These are phyloP conservation scores for Tricholoma sp. DNA, from an alignment of 768 basidiomycete species.

Conservation along the genomic window DNA sequence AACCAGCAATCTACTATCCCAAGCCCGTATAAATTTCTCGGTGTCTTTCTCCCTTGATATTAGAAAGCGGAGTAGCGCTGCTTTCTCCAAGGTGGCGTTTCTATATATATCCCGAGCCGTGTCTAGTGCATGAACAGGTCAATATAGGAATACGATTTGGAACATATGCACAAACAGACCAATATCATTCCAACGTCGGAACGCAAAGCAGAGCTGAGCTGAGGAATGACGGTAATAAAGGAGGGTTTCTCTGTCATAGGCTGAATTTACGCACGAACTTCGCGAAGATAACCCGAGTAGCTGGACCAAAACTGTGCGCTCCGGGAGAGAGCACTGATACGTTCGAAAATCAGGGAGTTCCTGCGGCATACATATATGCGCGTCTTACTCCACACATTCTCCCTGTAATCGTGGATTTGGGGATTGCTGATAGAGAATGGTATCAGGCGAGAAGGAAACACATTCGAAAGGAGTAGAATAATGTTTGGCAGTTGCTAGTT, in stretches of 20 bases:
- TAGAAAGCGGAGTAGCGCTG: constrained; percentile 43
- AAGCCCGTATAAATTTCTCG: constrained; percentile 21
- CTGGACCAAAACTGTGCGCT: constrained; percentile 85
- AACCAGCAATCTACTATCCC: constrained; percentile 25
- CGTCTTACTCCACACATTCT: constrained; percentile 45
- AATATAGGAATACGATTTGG: not conserved
- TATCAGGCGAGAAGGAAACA: constrained; percentile 25
- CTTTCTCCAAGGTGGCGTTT: constrained; percentile 58
- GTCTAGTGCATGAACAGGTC: constrained; percentile 31
- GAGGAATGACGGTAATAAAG: not conserved
- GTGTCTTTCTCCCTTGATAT: constrained; percentile 37
- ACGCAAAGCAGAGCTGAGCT: constrained; percentile 78
- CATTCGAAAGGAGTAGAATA: constrained; percentile 69
- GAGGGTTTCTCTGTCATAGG: not conserved
- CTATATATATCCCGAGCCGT: constrained; percentile 60
- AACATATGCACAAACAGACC: constrained; percentile 33
- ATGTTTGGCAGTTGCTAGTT: constrained; percentile 68
- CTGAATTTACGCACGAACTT: constrained; percentile 54
- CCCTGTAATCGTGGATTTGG: constrained; percentile 28
- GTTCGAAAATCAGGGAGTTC: not conserved
- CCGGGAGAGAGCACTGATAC: constrained; percentile 58
- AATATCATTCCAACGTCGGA: constrained; percentile 69
- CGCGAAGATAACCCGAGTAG: constrained; percentile 78
- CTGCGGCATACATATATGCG: not conserved
- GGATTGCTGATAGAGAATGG: constrained; percentile 8